Conservation (phyloP, 2,329 filamentous ascomycete genomes). For the Elsinoe arachidis region DNA sequence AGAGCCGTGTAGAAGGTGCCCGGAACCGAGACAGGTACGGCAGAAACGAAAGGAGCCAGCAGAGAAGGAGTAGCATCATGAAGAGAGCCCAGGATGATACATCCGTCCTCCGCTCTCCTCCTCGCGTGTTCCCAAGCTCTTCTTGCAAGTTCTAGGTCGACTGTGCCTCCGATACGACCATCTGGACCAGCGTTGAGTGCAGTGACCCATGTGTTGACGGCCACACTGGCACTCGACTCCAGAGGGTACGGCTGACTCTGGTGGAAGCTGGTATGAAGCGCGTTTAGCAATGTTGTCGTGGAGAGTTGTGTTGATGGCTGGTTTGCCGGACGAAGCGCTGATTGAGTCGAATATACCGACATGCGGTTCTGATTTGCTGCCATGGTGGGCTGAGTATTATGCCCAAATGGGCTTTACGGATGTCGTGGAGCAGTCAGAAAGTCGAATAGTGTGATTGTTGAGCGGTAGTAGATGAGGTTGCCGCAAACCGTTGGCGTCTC, state of each 20-base stretch:
- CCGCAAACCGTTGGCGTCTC: conserved; percentile 4
- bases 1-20: conserved; percentile 67
- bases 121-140: conserved; percentile 95
- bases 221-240: conserved; percentile 82
- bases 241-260: conserved; percentile 74
- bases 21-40: conserved; percentile 72
- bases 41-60: conserved; percentile 68
- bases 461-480: conserved; percentile 7
- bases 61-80: conserved; percentile 83
- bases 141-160: conserved; percentile 68
- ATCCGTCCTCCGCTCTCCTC: conserved; percentile 88
- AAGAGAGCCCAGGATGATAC: conserved; percentile 78
- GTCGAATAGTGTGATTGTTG: neutral
- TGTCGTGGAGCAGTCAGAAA: neutral
- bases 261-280: conserved; percentile 81
- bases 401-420: conserved; percentile 9
- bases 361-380: conserved; percentile 46
- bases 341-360: conserved; percentile 54
- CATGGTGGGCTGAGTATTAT: conserved; percentile 36
- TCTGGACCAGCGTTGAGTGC: conserved; percentile 62
- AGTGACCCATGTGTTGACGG: conserved; percentile 92
- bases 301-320: conserved; percentile 74
- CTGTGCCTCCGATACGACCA: conserved; percentile 63
- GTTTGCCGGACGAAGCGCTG: conserved; percentile 48
- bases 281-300: conserved; percentile 85